Evolutionary conservation across 345 rosid genomes (phyloP), one percentile per base, ranked within the genome.

Genomic region (Crucihimalaya himalaica): DNA sequence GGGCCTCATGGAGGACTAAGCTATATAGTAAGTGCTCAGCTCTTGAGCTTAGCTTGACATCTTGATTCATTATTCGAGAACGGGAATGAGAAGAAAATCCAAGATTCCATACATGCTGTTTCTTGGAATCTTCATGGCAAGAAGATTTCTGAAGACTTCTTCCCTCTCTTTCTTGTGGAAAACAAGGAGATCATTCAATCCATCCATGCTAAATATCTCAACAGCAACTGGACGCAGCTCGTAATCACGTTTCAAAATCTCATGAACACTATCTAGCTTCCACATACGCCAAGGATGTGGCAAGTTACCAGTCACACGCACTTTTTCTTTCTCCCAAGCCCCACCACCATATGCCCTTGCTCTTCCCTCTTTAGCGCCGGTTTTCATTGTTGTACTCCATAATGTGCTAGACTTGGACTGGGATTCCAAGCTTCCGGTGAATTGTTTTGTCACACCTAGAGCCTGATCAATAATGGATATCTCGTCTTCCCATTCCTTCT

Each of bases 131-230:
- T 93, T 93, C 96, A 93, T 84, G 57, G 97, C 89, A 72, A 83
- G 81, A 74, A 93, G 79, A 85, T 93, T 89, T 78, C 80, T 93
- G 84, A 90, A 93, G 63, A 93, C 92, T 72, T 93, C 98, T 81
- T 93, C 98, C 81, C 97, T 89, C 79, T 93, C 98, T 75, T 79
- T 91, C 78, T 93, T 93, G 80, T 90, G 98, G 74, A 90, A 90
- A 35, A 93, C 97, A 60, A 91, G 83, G 67, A 93, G 93, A 82
- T 93, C 97, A 73, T 93, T 93, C 68, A 90, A 89, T 63, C 98
- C 98, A 85, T 93, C 97, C 92, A 87, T 89, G 85, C 98, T 93
- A 81, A 93, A 93, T 80, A 93, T 79, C 87, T 93, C 98, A 77
- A 93, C 72, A 69, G 98, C 93, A 76, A 93, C 97, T 34, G 97